Evolutionary conservation across 2,329 filamentous ascomycete genomes (phyloP), one percentile per base, ranked within the genome.

Genomic region (Fusarium veterinarium): DNA sequence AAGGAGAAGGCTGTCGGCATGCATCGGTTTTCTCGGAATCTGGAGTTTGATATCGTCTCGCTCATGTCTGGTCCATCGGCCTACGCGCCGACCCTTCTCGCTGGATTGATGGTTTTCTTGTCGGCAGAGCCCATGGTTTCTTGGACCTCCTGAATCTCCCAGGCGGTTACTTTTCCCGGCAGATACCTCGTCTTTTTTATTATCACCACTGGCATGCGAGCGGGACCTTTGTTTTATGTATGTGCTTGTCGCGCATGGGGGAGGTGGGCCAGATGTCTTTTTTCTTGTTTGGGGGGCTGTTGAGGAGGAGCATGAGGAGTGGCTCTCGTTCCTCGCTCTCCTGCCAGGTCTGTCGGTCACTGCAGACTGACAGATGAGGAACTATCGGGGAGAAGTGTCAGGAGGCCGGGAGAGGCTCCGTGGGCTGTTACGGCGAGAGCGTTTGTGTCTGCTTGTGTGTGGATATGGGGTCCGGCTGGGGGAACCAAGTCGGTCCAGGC

Each of bases 1-100:
- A 76, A 76, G 80, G 75, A 75, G 74, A 76, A 67, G 77, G 73
- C 74, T 76, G 77, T 79, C 70, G 74, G 71, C 75, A 76, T 81
- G 79, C 79, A 81, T 80, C 66, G 79, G 79, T 79, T 82, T 78
- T 81, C 76, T 80, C 79, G 79, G 80, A 81, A 80, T 82, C 77
- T 81, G 81, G 82, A 82, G 81, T 82, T 83, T 82, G 80, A 81
- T 82, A 80, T 82, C 76, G 78, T 79, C 79, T 80, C 77, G 77
- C 75, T 77, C 75, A 72, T 76, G 76, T 77, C 77, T 77, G 75
- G 77, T 75, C 64, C 68, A 73, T 71, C 69, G 67, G 72, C 74
- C 72, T 72, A 70, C 65, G 72, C 62, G 69, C 66, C 74, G 71
- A 76, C 51, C 64, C 61, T 73, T 75, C 61, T 74, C 70, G 71